Base-by-base conservation (phyloP, 805 yeast genomes). In the Maudiozyma turicensis region DNA sequence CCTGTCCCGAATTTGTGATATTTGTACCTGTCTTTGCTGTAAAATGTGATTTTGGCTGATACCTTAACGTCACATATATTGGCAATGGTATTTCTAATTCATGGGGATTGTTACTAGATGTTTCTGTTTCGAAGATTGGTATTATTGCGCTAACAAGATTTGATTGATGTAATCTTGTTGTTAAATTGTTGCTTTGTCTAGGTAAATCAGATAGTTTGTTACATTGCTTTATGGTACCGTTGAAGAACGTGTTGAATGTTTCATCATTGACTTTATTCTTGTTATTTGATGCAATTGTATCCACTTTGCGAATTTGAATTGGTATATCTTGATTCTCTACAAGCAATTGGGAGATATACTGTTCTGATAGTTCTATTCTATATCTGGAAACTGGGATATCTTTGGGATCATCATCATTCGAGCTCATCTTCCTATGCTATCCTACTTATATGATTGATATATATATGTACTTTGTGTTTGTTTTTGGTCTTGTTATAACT, bases 11-110 rank as follows among this genome's bases (percentile, higher is more conserved):
- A 61, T 93, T 91, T 1, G 98, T 98, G 7, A 93, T 78, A 65
- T 89, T 90, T 1, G 98, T 93, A 4, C 99, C 99, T 1, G 97
- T 86, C 58, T 85, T 86, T 47, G 95, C 90, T 51, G 77, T 75
- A 57, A 89, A 84, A 55, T 77, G 75, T 5, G 55, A 47, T 6
- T 46, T 47, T 6, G 55, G 53, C 38, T 52, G 52, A 30, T 40
- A 50, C 30, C 51, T 42, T 35, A 52, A 40, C 9, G 49, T 46
- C 9, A 48, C 30, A 4, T 40, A 11, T 4, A 52, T 34, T 6
- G 48, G 48, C 40, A 52, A 31, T 2, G 43, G 41, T 5, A 9
- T 26, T 20, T 8, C 11, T 31, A 26, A 7, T 35, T 40, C 39
- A n/a, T 39, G 26, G 11, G 13, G 11, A 29, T 30, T 13, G 34